Conservation (phyloP, 2,329 filamentous ascomycete genomes). For the Stenocarpella maydis region DNA sequence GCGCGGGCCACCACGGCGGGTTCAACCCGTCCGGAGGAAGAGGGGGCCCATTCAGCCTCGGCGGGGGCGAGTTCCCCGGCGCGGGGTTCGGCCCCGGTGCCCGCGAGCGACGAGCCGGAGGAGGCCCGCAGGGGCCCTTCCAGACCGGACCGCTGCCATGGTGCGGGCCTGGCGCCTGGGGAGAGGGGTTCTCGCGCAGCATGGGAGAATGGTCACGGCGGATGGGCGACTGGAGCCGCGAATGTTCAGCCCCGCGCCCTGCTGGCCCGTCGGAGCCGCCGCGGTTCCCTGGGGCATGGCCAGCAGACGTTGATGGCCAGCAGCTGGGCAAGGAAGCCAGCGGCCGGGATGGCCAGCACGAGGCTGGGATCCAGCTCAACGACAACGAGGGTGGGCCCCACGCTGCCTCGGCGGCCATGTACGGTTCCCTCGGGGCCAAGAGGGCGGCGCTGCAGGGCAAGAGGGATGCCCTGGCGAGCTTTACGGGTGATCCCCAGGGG, state of each 20-base stretch:
- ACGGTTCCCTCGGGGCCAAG: conserved; percentile 46
- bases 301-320: conserved; percentile 40
- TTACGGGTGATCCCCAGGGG: neutral
- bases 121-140: conserved; percentile 5
- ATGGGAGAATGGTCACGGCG: conserved; percentile 28
- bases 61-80: conserved; percentile 23
- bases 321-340: conserved; percentile 23
- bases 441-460: conserved; percentile 46
- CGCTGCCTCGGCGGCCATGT: conserved; percentile 45
- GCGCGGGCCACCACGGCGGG: neutral
- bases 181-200: conserved; percentile 14
- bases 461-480: conserved; percentile 39
- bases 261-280: neutral
- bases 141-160: conserved; percentile 17
- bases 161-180: conserved; percentile 8
- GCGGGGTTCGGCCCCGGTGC: conserved; percentile 23
- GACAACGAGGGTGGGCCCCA: conserved; percentile 38
- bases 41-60: neutral
- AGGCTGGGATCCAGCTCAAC: conserved; percentile 33
- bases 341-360: conserved; percentile 21
- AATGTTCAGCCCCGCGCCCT: neutral
- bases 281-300: conserved; percentile 46
- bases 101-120: conserved; percentile 3
- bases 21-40: conserved; percentile 9
- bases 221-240: conserved; percentile 25